These are phyloP conservation scores for Cystofilobasidium macerans DNA, from an alignment of 768 basidiomycete species.

Conservation along the genomic window DNA sequence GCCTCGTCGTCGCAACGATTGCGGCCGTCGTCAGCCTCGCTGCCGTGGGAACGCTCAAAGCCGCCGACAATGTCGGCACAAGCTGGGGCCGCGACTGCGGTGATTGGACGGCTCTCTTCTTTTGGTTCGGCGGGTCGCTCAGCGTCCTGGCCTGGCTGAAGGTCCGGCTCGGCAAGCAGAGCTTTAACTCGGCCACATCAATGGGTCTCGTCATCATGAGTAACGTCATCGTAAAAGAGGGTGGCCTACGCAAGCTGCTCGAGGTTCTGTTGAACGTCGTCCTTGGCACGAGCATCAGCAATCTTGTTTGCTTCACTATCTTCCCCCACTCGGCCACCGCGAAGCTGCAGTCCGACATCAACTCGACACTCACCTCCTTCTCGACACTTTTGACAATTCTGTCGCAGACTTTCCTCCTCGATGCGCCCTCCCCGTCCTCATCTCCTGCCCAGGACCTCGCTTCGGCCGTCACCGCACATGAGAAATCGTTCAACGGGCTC, in stretches of 20 bases:
- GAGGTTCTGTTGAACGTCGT: conserved; percentile 66
- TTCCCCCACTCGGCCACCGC: conserved; percentile 79
- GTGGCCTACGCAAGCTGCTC: conserved; percentile 61
- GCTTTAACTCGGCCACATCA: conserved; percentile 53
- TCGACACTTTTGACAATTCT: conserved; percentile 71
- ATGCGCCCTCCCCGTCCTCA: conserved; percentile 41
- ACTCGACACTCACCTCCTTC: conserved; percentile 74
- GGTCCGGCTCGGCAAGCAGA: conserved; percentile 76
- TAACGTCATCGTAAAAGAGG: conserved; percentile 59
- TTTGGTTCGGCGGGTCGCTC: conserved; percentile 77
- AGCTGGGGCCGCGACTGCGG: conserved; percentile 29
- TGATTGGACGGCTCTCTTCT: conserved; percentile 53
- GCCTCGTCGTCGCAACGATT: conserved; percentile 48
- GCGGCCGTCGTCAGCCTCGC: conserved; percentile 61
- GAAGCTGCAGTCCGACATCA: conserved; percentile 74
- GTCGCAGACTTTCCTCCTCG: conserved; percentile 70
- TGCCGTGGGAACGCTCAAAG: conserved; percentile 51
- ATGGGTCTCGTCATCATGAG: conserved; percentile 39
- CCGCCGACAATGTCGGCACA: conserved; percentile 63
- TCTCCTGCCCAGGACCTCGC: conserved; percentile 54
- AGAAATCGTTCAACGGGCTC: conserved; percentile 76
- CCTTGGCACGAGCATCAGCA: conserved; percentile 65
- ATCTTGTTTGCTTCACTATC: conserved; percentile 67
- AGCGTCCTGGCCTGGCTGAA: conserved; percentile 80
- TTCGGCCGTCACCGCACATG: conserved; percentile 71